A percentile compares a stretch with the other conserved stretches of the same genome.
Evolutionary conservation across 345 rosid species (phyloP).

Genomic region (Tarenaya hassleriana): DNA sequence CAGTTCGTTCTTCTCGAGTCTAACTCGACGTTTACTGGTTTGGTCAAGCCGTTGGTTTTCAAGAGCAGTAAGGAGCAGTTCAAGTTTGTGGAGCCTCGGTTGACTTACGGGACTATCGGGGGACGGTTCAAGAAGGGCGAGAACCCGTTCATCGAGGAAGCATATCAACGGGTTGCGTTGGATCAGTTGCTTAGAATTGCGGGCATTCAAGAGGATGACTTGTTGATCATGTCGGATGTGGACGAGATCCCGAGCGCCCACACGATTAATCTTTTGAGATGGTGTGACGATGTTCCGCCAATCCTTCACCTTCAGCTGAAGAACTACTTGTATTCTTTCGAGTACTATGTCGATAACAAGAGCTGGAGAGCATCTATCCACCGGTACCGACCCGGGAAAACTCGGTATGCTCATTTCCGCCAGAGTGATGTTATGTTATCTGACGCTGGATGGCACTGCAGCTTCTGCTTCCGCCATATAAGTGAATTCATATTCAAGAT

Average conservation of each 20-base stretch:
- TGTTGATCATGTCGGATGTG: slow-evolving; percentile 93
- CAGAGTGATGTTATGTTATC: slow-evolving; percentile 59
- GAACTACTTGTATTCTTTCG: slow-evolving; percentile 83
- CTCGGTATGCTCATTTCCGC: slow-evolving; percentile 78
- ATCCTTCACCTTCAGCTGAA: slow-evolving; percentile 76
- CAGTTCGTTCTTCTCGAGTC: slow-evolving; percentile 88
- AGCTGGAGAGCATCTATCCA: slow-evolving; percentile 96
- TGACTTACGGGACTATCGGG: slow-evolving; percentile 70
- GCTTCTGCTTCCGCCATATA: slow-evolving; percentile 82
- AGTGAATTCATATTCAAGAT: slow-evolving; percentile 80
- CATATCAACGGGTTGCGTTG: slow-evolving; percentile 75
- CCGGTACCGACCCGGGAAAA: slow-evolving; percentile 48
- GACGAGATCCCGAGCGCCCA: slow-evolving; percentile 96
- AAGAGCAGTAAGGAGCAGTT: slow-evolving; percentile 47
- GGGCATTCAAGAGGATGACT: slow-evolving; percentile 82
- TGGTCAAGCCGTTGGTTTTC: slow-evolving; percentile 56
- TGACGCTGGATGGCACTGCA: slow-evolving; percentile 94
- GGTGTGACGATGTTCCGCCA: slow-evolving; percentile 80
- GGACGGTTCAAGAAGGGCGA: slow-evolving; percentile 81
- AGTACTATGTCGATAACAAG: slow-evolving; percentile 54
- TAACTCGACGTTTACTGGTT: slow-evolving; percentile 75
- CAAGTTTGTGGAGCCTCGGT: slow-evolving; percentile 56
- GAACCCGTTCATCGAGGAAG: slow-evolving; percentile 87
- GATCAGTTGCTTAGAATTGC: slow-evolving; percentile 70
- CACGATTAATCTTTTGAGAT: slow-evolving; percentile 77